Conservation (phyloP, 169 alveolate genomes). For the Pseudocohnilembus persalinus region DNA sequence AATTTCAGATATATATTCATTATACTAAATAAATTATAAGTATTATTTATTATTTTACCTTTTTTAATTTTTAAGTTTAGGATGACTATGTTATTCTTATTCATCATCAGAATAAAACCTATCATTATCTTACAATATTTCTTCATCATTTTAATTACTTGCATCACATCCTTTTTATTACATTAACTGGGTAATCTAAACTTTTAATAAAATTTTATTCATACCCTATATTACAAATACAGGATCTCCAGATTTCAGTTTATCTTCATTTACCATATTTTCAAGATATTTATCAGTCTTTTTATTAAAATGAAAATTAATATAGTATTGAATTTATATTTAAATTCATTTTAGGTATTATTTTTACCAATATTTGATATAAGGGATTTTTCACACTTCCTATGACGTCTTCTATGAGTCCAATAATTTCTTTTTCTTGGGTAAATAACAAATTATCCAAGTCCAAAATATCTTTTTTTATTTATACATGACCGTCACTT, state of each 20-base stretch:
- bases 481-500: constrained; percentile 1
- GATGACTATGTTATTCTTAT: constrained; percentile 10
- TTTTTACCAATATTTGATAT: constrained; percentile 27
- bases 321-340: no score
- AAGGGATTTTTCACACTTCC: constrained; percentile 42
- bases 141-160: constrained; percentile 47
- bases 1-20: no score
- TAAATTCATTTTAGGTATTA: neutral
- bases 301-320: no score
- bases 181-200: constrained; percentile 1
- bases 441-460: constrained; percentile 27
- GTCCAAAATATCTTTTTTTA: constrained; percentile 11
- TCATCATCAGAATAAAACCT: constrained; percentile 48
- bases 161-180: constrained; percentile 53
- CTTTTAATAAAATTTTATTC: constrained; percentile 12
- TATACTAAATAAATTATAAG: no score
- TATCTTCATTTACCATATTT: constrained; percentile 7
- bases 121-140: constrained; percentile 31
- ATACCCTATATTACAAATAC: constrained; percentile 21
- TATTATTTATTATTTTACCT: neutral
- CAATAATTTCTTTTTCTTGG: constrained; percentile 23
- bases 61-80: constrained; percentile 18
- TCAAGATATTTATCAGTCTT: constrained; percentile 2
- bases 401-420: constrained; percentile 42
- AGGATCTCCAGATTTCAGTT: constrained; percentile 24